phyloP scores from a whole-genome alignment of 305 asterid genomes.

The Andrographis paniculata region DNA sequence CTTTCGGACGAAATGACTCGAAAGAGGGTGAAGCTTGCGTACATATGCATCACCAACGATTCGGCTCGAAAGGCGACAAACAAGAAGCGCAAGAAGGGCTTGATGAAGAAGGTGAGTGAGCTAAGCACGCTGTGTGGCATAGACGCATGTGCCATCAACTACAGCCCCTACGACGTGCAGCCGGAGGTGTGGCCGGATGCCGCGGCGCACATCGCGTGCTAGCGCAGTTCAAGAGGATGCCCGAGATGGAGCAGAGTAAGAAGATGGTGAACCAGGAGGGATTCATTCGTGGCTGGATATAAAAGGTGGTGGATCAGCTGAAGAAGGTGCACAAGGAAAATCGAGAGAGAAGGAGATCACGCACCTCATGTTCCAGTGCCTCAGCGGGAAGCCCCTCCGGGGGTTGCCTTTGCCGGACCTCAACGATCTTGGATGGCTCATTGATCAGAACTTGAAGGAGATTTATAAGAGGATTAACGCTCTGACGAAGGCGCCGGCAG shows the following conservation, averaged over 20 bases:
- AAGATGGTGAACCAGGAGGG: conserved; percentile 78
- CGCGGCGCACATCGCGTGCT: conserved; percentile 61
- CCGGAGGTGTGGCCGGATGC: conserved; percentile 77
- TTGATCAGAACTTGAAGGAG: conserved; percentile 59
- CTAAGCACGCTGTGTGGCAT: conserved; percentile 81
- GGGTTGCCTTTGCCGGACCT: conserved; percentile 38
- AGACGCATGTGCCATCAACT: conserved; percentile 67
- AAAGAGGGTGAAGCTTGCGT: conserved; percentile 74
- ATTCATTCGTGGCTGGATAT: conserved; percentile 45
- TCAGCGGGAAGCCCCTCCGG: conserved; percentile 47
- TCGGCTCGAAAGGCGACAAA: conserved; percentile 71
- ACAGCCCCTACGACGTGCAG: conserved; percentile 61
- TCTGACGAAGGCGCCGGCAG: conserved; percentile 25
- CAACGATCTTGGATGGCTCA: conserved; percentile 48
- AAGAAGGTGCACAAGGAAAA: conserved; percentile 59
- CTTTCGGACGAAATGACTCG: conserved; percentile 42
- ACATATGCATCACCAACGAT: conserved; percentile 61
- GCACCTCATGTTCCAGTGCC: conserved; percentile 56
- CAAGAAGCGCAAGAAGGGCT: conserved; percentile 81
- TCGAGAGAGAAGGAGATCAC: conserved; percentile 63
- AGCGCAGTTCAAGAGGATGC: conserved; percentile 66
- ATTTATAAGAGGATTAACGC: conserved; percentile 47
- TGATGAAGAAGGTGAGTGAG: conserved; percentile 80
- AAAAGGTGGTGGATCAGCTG: conserved; percentile 56
- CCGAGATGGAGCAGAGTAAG: conserved; percentile 90